Base-by-base conservation (phyloP, 1,284 basidiomycete species). In the Tilletia walkeri region DNA sequence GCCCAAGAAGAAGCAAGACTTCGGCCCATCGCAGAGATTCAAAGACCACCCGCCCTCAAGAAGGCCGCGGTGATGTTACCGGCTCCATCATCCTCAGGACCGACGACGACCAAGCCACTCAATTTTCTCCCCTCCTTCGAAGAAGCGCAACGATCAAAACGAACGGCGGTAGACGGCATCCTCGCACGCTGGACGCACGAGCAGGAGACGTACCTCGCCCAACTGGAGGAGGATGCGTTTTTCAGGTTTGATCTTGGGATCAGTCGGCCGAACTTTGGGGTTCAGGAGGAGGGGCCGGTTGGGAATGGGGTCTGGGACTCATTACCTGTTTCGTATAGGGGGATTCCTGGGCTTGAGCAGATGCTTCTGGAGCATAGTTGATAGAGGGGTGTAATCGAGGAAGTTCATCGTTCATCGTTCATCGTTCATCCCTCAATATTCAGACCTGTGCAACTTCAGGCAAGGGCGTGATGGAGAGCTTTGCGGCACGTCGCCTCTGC, bases 341-440 rank as follows among this genome's bases (percentile, higher is more conserved):
- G 20, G 20, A 56, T 56, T n/a, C 54, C 54, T 30, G 54, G 54
- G n/a, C 20, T 56, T 4, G 54, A n/a, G 20, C 54, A 56, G 20
- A 56, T 56, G 54, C 54, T 56, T 5, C 6, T 56, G 14, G 54
- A 20, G 18, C 54, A 56, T 34, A 56, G 54, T 14, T 56, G 54
- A 56, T 30, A 30, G 24, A 30, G 24, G 24, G 24, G 24, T 30
- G 24, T 30, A 30, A 30, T 30, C 24, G 24, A 30, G 24, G 24
- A 30, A 30, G 24, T 30, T 30, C 24, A 30, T 30, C 24, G 24
- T 30, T 30, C 24, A 30, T 30, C 24, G 1, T 2, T 30, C 24
- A 30, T n/a, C n/a, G n/a, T n/a, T n/a, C n/a, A n/a, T n/a, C 24
- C 2, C 2, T 30, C 24, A 30, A 30, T 30, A 30, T 30, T 30